These are phyloP conservation scores for Passiflora organensis DNA, from an alignment of 345 rosid genomes.

Conservation along the genomic window DNA sequence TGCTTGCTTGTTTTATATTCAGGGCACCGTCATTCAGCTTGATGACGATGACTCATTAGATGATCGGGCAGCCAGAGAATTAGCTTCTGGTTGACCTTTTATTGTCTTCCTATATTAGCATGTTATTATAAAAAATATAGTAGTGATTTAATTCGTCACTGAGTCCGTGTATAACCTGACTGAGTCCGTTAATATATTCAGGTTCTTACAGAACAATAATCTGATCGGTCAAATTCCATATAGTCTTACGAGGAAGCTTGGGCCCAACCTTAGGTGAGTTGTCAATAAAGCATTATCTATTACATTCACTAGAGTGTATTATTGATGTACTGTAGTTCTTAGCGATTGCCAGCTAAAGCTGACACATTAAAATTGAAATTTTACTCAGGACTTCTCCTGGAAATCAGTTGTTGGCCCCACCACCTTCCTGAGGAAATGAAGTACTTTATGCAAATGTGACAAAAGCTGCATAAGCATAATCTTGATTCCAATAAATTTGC, in stretches of 20 bases:
- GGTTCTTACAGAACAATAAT: slow-evolving; percentile 85
- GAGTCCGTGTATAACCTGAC: too few species aligned
- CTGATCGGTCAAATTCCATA: slow-evolving; percentile 63
- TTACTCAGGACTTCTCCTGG: slow-evolving; percentile 37
- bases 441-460: neutral
- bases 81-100: neutral
- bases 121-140: too few species aligned
- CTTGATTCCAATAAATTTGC: too few species aligned
- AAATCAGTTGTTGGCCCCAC: slow-evolving; percentile 31
- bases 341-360: neutral
- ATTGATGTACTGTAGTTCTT: neutral
- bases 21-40: too few species aligned
- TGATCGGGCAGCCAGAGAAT: too few species aligned
- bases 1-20: too few species aligned
- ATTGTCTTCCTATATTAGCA: neutral
- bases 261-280: slow-evolving; percentile 53
- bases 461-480: too few species aligned
- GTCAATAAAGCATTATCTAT: neutral
- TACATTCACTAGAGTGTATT: too few species aligned
- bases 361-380: slow-evolving; percentile 17
- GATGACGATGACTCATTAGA: too few species aligned
- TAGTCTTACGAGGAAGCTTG: slow-evolving; percentile 44
- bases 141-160: neutral
- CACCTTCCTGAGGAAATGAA: slow-evolving; percentile 29
- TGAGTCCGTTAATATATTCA: slow-evolving; percentile 18